Conservation (phyloP, 192 early-diverging fungal species). For the Podila horticola region DNA sequence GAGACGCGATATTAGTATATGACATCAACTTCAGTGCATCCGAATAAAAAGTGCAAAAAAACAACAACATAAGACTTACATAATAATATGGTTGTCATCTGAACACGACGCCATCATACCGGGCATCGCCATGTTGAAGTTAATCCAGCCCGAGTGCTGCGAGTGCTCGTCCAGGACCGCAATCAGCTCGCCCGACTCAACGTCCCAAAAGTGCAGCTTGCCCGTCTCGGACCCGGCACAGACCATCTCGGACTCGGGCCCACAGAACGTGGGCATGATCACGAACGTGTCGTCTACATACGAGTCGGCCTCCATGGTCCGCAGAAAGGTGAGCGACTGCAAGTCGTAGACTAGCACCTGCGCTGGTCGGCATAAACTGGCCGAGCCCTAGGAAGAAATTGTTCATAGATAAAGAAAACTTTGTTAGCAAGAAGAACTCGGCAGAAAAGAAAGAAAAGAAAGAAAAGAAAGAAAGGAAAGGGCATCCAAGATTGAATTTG, state of each 20-base stretch:
- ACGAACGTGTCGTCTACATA: constrained; percentile 18
- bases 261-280: constrained; percentile 30
- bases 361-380: constrained; percentile 26
- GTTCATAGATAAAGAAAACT: not conserved
- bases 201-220: constrained; percentile 39
- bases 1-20: not conserved
- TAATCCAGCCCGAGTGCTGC: constrained; percentile 23
- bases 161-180: constrained; percentile 33
- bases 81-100: constrained; percentile 42
- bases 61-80: constrained; percentile 11
- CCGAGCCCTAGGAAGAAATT: not conserved
- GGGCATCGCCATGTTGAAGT: constrained; percentile 7
- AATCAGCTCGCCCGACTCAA: constrained; percentile 38
- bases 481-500: not conserved
- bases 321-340: constrained; percentile 1
- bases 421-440: not conserved
- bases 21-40: not conserved
- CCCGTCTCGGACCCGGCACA: constrained; percentile 40
- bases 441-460: not conserved
- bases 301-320: constrained; percentile 27
- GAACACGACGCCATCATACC: constrained; percentile 38
- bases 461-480: not conserved
- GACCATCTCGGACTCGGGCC: constrained; percentile 28
- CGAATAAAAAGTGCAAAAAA: not conserved
- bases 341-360: constrained; percentile 30